phyloP scores from a whole-genome alignment of 2,329 filamentous ascomycete species.

The Calonectria hawksworthii region DNA sequence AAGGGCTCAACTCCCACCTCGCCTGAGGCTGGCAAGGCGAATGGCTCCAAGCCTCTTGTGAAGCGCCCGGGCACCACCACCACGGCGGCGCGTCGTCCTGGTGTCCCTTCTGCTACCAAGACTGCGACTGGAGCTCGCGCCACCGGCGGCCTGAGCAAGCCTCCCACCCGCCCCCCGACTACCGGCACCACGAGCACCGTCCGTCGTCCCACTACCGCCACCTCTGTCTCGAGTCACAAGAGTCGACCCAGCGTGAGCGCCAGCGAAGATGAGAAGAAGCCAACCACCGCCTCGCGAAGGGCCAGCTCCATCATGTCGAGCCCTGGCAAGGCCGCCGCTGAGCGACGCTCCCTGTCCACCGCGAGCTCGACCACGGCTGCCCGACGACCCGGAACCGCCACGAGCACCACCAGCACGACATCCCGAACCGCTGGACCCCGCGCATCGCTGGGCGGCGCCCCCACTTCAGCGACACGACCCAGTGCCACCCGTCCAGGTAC shows the following conservation, averaged over 20 bases:
- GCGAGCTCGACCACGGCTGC: conserved; percentile 48
- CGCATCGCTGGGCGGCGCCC: conserved; percentile 45
- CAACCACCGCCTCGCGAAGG: conserved; percentile 56
- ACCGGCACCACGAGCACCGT: conserved; percentile 50
- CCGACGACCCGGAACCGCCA: conserved; percentile 52
- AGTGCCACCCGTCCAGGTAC: conserved; percentile 54
- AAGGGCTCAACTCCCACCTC: conserved; percentile 48
- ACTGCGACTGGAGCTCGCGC: conserved; percentile 52
- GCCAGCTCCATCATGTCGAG: conserved; percentile 60
- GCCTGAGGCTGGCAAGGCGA: conserved; percentile 52
- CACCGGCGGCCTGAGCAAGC: conserved; percentile 61
- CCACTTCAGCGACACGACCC: conserved; percentile 52
- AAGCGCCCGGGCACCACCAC: conserved; percentile 55
- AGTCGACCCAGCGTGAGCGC: conserved; percentile 63
- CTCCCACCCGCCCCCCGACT: conserved; percentile 62
- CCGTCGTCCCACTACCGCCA: conserved; percentile 51
- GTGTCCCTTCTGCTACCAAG: conserved; percentile 46
- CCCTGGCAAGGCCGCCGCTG: conserved; percentile 49
- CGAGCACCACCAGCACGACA: conserved; percentile 48
- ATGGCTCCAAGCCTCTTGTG: conserved; percentile 46
- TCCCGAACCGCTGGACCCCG: conserved; percentile 53
- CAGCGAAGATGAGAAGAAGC: conserved; percentile 66
- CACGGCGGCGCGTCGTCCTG: conserved; percentile 51
- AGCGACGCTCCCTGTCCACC: conserved; percentile 53
- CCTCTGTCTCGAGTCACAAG: conserved; percentile 58